Conservation (phyloP, 768 basidiomycete species). For the Panaeolus papilionaceus region DNA sequence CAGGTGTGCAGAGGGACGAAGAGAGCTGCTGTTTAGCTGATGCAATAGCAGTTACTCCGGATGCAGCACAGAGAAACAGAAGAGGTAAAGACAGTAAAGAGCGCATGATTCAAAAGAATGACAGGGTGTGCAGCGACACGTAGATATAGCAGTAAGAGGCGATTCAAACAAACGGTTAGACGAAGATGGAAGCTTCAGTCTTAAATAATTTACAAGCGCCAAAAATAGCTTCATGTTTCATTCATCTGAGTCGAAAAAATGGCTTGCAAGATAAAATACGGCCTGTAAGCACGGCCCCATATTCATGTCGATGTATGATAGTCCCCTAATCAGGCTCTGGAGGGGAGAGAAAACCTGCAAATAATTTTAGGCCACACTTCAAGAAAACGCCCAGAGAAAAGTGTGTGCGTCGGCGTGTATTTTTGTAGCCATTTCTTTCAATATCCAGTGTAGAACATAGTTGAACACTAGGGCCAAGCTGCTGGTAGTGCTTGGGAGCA, state of each 20-base stretch:
- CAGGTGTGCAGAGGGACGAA: background rate
- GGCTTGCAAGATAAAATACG: background rate
- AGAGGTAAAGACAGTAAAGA: background rate
- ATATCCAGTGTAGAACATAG: no score
- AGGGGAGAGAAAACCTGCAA: background rate
- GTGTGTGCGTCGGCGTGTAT: no score
- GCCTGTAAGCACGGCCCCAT: background rate
- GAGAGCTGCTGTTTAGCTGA: background rate
- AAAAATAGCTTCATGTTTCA: background rate
- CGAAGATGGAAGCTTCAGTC: background rate
- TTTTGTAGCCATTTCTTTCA: no score
- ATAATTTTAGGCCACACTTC: background rate
- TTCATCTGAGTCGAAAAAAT: constrained; percentile 7
- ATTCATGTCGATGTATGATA: constrained; percentile 4
- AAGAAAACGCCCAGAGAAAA: background rate
- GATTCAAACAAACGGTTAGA: background rate
- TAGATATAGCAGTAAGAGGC: background rate
- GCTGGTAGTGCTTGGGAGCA: no score
- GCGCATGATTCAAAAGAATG: constrained; percentile 10
- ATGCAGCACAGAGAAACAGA: background rate
- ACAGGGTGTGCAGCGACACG: background rate
- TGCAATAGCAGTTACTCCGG: background rate
- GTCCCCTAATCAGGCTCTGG: background rate
- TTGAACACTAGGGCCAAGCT: no score
- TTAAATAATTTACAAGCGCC: background rate